Evolutionary conservation across 768 basidiomycete species (phyloP), one percentile per base, ranked within the genome.

Genomic region (Psilocybe cyanescens): DNA sequence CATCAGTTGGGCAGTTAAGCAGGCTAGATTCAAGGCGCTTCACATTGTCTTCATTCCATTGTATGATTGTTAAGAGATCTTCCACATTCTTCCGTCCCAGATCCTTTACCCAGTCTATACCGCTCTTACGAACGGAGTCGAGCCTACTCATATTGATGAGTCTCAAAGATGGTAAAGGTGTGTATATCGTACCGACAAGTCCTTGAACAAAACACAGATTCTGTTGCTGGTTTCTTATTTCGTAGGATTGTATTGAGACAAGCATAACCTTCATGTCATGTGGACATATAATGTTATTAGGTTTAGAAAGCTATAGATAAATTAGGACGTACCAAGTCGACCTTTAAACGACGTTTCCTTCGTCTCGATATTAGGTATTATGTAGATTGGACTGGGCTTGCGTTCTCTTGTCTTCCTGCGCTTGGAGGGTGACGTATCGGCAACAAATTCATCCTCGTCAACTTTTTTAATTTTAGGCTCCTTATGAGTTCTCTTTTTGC

Each of bases 1-100:
- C 14, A 33, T 35, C 8, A 24, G 12, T 54, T n/a, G n/a, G 19
- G 58, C 24, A 50, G 19, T 28, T 11, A 12, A 39, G 33, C n/a
- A 14, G 8, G 55, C 17, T 24, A 57, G 3, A 33, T 39, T 70
- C 35, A 17, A 44, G 7, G 4, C 9, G 28, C 31, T 78, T 54
- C 70, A 85, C 88, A 74, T 97, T 92, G 51, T 84, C 82, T 72
- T 94, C 95, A 69, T 97, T 97, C 95, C 95, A 97, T 75, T 93
- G 81, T 47, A 95, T 91, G 55, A 95, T 83, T 39, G 82, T 83
- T 24, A 83, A 67, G 35, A 95, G 77, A 70, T 95, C 94, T 68
- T 84, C 76, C 1, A 84, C 79, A 65, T 97, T 97, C 74, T 86
- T 86, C 39, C 82, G 77, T 2, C 91, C 95, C 0, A 97, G 75